Conservation (phyloP, 2,329 filamentous ascomycete genomes). For the Colletotrichum lentis region DNA sequence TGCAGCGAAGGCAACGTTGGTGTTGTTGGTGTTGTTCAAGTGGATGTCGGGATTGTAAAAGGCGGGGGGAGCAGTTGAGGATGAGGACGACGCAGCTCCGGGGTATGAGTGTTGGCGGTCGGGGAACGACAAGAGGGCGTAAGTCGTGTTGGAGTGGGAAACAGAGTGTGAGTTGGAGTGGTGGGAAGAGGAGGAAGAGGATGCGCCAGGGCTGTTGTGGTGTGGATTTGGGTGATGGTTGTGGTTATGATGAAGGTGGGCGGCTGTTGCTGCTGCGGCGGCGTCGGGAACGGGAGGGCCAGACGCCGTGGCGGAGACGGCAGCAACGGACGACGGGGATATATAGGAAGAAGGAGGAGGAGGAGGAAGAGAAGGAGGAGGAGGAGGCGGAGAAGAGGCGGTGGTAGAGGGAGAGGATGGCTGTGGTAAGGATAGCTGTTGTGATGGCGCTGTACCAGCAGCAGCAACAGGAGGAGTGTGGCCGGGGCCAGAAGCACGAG, state of each 20-base stretch:
- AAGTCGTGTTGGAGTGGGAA: constrained; percentile 1
- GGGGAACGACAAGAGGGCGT: constrained; percentile 7
- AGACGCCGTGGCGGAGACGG: constrained; percentile 3
- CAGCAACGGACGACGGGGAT: not conserved
- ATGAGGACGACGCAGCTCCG: constrained; percentile 14
- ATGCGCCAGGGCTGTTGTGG: constrained; percentile 22
- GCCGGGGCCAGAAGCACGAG: not conserved
- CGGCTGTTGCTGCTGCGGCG: not conserved
- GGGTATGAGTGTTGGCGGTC: constrained; percentile 17
- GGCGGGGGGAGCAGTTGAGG: constrained; percentile 29
- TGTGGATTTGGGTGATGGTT: constrained; percentile 10
- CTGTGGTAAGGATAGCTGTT: no score
- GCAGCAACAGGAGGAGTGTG: not conserved
- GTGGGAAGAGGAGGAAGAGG: constrained; percentile 22
- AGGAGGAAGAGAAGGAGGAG: not conserved
- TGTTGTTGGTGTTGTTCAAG: constrained; percentile 17
- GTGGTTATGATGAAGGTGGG: constrained; percentile 5
- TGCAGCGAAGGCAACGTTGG: constrained; percentile 9
- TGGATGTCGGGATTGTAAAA: constrained; percentile 32
- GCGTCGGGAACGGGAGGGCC: constrained; percentile 19
- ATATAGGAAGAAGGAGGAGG: not conserved
- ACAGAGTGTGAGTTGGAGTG: constrained; percentile 29
- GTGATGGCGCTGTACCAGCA: no score
- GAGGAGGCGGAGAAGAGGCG: constrained; percentile 5
- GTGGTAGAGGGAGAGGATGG: no score